phyloP scores from a whole-genome alignment of 257 asterid genomes.

The Nicotiana attenuata region DNA sequence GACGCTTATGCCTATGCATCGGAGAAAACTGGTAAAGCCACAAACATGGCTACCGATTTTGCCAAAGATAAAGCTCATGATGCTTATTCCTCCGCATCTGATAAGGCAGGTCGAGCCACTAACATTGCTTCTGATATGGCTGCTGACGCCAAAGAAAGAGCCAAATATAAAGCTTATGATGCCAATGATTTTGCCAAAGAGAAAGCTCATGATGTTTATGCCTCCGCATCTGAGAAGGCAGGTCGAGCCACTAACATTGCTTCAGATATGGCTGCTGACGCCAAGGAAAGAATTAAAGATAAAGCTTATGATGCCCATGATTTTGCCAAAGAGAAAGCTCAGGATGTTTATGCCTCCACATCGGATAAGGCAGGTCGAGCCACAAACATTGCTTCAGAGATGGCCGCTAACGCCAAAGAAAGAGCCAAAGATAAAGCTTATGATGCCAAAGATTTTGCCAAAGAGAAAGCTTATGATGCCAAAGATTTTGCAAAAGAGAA shows the following conservation, averaged over 20 bases:
- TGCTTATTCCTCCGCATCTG: conserved; percentile 13
- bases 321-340: background rate
- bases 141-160: conserved; percentile 16
- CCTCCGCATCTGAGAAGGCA: conserved; percentile 12
- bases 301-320: conserved; percentile 10
- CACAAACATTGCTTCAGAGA: conserved; percentile 29
- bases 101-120: conserved; percentile 8
- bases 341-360: conserved; percentile 17
- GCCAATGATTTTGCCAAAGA: conserved; percentile 22
- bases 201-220: conserved; percentile 9
- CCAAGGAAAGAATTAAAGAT: conserved; percentile 19
- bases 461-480: conserved; percentile 19
- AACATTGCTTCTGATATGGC: background rate
- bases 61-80: conserved; percentile 13
- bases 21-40: conserved; percentile 4
- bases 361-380: conserved; percentile 14
- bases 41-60: background rate
- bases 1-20: conserved; percentile 23
- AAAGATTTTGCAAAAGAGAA: conserved; percentile 18
- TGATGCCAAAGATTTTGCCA: background rate
- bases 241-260: conserved; percentile 7
- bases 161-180: conserved; percentile 17
- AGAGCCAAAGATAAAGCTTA: background rate
- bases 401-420: conserved; percentile 21
- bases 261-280: conserved; percentile 2